These are phyloP conservation scores for Colletotrichum echinochloae DNA, from an alignment of 2,329 filamentous ascomycete genomes.

Conservation along the genomic window DNA sequence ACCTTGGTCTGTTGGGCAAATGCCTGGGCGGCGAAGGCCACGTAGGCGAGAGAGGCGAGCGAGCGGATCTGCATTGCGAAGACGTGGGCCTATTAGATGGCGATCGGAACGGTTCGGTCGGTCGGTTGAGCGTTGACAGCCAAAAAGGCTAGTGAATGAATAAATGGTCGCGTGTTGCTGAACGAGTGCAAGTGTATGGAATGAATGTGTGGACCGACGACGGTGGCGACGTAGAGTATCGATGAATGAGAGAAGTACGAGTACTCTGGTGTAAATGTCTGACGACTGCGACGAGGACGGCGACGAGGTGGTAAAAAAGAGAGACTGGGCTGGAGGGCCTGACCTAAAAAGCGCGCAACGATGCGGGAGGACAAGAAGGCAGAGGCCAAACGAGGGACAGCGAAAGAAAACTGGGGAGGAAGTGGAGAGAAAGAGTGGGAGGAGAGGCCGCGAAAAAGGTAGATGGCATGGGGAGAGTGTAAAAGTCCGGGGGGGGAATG, in stretches of 20 bases:
- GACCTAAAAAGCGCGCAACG: conserved; percentile 37
- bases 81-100: conserved; percentile 3
- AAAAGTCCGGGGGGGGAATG: not conserved
- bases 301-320: conserved; percentile 27
- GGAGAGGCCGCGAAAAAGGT: conserved; percentile 26
- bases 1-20: conserved; percentile 38
- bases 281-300: not conserved
- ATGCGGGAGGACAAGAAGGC: conserved; percentile 22
- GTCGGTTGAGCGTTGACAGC: not conserved
- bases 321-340: conserved; percentile 35
- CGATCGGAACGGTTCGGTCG: conserved; percentile 22
- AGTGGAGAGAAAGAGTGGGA: conserved; percentile 37
- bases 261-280: conserved; percentile 24
- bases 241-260: conserved; percentile 28
- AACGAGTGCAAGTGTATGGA: conserved; percentile 16
- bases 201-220: conserved; percentile 33
- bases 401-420: conserved; percentile 39
- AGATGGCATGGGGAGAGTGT: conserved; percentile 1
- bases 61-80: conserved; percentile 42
- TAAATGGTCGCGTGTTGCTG: not conserved
- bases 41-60: conserved; percentile 40
- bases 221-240: conserved; percentile 11
- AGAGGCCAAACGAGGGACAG: conserved; percentile 32
- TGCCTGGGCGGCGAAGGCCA: conserved; percentile 40
- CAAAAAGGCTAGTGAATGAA: not conserved